Evolutionary conservation across 352 stramenopile species (phyloP).

Genomic region (Phytophthora pluvialis): DNA sequence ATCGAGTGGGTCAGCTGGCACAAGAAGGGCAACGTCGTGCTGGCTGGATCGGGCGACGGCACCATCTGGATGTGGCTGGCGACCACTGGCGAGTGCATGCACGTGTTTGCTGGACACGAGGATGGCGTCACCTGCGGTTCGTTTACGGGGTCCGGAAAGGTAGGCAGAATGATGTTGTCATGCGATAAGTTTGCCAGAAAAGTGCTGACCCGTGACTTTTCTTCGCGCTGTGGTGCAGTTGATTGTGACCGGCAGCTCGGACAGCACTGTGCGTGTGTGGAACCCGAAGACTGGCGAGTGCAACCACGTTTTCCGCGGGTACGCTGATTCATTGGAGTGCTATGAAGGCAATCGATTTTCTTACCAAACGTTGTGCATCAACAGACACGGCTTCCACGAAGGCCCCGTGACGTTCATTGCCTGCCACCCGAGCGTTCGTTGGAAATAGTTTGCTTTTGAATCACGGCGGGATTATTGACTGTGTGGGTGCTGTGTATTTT

Average conservation of each 20-base stretch:
- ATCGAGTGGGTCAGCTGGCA: conserved; percentile 93
- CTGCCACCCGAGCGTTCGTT: conserved; percentile 84
- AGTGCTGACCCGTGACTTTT: neutral
- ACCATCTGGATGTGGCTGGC: conserved; percentile 95
- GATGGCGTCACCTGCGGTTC: conserved; percentile 93
- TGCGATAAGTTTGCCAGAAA: neutral
- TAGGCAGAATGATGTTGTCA: conserved; percentile 20
- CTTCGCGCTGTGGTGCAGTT: conserved; percentile 47
- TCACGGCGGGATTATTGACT: conserved; percentile 1
- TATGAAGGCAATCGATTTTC: neutral
- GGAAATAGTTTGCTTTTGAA: neutral
- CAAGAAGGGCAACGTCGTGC: conserved; percentile 90
- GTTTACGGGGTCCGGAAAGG: conserved; percentile 96
- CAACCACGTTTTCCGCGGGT: conserved; percentile 89
- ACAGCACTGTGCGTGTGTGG: conserved; percentile 96
- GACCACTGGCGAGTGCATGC: conserved; percentile 95
- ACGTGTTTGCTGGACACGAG: conserved; percentile 98
- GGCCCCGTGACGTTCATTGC: conserved; percentile 92
- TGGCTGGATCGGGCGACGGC: conserved; percentile 88
- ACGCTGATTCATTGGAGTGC: conserved; percentile 11
- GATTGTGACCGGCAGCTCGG: conserved; percentile 93
- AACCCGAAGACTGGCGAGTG: conserved; percentile 96
- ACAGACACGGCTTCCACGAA: conserved; percentile 86
- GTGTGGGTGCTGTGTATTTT: neutral
- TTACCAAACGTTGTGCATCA: conserved; percentile 13